Evolutionary conservation across 1,139 yeast genomes (phyloP), one percentile per base, ranked within the genome.

Genomic region (Arxiozyma bovina): DNA sequence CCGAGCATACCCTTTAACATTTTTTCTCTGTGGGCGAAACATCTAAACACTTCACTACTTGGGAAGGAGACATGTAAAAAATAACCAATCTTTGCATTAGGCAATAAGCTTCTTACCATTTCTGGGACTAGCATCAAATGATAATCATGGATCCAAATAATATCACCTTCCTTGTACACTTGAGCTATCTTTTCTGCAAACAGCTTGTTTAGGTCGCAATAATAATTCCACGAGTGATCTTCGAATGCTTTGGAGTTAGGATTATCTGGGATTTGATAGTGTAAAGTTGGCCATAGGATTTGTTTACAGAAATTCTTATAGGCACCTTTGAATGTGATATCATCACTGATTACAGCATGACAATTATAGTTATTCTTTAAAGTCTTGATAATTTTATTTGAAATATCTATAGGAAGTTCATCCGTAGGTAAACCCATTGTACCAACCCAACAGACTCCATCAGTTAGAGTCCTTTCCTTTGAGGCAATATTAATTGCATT

Each of bases 41-140:
- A 91, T 60, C 98, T 78, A 72, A 93, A 94, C 4, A 93, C 96
- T 70, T 93, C 99, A 50, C 94, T 84, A 2, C 96, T 87, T 8
- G 99, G 99, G 74, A 93, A 93, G 1, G 98, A 87, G 23, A 93
- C 90, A 66, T 94, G 99, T 55, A 93, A 74, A 70, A 89, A 93
- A 62, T 93, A 85, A 0, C 97, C 98, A 62, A 94, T 90, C 61
- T 87, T 83, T 4, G 96, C 98, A 57, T 81, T 70, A 17, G 97
- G 97, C 25, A 90, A 71, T 60, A 77, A 73, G 55, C 82, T 77
- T 60, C 97, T 78, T 7, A 93, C 77, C 94, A 93, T 85, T 57
- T 78, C 78, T 0, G 98, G 98, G 1, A 90, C 91, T 45, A 93
- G 74, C 71, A 93, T 76, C 58, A 93, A 75, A 71, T 93, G 98